A percentile compares a stretch with the other conserved stretches of the same genome.
These are phyloP conservation scores for Lipomyces orientalis DNA, from an alignment of 805 yeast genomes.

Conservation along the genomic window DNA sequence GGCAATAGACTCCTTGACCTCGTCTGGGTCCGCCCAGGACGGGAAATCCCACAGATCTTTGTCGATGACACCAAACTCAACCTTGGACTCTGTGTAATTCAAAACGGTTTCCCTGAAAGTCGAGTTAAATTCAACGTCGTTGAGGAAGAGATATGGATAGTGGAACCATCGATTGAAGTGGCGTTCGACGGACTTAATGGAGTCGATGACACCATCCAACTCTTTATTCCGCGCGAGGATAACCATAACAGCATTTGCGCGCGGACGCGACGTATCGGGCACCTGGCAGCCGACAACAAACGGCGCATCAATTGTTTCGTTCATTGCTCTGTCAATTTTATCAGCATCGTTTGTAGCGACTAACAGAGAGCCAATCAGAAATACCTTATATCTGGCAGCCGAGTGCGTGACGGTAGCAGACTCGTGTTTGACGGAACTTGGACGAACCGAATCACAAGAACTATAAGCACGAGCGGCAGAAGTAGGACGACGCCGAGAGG, in stretches of 20 bases:
- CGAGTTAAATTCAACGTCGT: conserved; percentile 74
- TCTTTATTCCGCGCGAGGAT: conserved; percentile 84
- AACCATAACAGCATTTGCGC: conserved; percentile 85
- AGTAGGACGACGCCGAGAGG: conserved; percentile 24
- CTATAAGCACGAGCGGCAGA: conserved; percentile 19
- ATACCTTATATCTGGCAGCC: conserved; percentile 21
- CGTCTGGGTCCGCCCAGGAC: conserved; percentile 50
- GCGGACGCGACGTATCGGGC: conserved; percentile 53
- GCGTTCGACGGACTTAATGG: conserved; percentile 77
- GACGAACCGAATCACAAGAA: conserved; percentile 11
- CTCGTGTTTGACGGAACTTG: conserved; percentile 4
- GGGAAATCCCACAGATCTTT: conserved; percentile 74
- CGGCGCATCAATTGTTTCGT: conserved; percentile 49
- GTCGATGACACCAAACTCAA: conserved; percentile 74
- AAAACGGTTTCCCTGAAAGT: conserved; percentile 63
- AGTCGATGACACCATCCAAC: conserved; percentile 71
- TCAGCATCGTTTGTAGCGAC: not conserved
- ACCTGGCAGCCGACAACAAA: conserved; percentile 61
- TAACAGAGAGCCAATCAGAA: not conserved
- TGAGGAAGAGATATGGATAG: conserved; percentile 90
- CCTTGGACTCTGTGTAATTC: conserved; percentile 61
- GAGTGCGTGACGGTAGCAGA: conserved; percentile 1
- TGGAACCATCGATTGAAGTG: conserved; percentile 93
- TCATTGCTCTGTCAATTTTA: conserved; percentile 18
- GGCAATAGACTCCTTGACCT: conserved; percentile 62